Evolutionary conservation across 345 rosid genomes (phyloP).

Genomic region (Hibiscus tridactylites): DNA sequence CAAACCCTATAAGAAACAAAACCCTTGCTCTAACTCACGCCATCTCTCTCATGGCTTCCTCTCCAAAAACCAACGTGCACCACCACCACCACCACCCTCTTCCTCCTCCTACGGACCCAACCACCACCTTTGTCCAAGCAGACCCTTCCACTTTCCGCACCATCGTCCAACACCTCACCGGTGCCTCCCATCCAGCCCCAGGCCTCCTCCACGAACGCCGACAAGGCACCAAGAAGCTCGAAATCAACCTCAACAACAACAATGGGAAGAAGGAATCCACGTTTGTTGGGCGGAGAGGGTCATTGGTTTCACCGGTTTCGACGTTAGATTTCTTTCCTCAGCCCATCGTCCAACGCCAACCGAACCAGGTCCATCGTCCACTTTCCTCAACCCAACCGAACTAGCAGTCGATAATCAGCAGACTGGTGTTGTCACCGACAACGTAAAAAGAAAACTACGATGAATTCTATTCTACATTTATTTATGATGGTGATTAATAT

Average conservation of each 20-base stretch:
- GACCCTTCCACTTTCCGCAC: slow-evolving; percentile 77
- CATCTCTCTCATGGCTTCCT: not conserved
- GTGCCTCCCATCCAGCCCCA: slow-evolving; percentile 24
- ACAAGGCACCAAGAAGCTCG: slow-evolving; percentile 54
- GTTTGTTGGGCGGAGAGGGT: slow-evolving; percentile 25
- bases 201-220: slow-evolving; percentile 64
- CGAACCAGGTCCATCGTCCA: not conserved
- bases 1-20: not conserved
- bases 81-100: not conserved
- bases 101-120: slow-evolving; percentile 16
- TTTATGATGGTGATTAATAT: too few relatives aligned
- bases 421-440: too few relatives aligned
- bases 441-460: too few relatives aligned
- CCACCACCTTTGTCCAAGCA: slow-evolving; percentile 85
- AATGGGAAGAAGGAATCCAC: not conserved
- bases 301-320: slow-evolving; percentile 65
- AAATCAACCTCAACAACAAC: slow-evolving; percentile 36
- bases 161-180: slow-evolving; percentile 83
- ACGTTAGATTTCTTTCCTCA: slow-evolving; percentile 46
- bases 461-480: not conserved
- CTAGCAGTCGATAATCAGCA: too few relatives aligned
- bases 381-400: too few relatives aligned
- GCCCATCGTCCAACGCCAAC: slow-evolving; percentile 33
- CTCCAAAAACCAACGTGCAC: slow-evolving; percentile 17
- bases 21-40: not conserved